Base-by-base conservation (phyloP, 1,139 yeast species). In the Pichia sp. region DNA sequence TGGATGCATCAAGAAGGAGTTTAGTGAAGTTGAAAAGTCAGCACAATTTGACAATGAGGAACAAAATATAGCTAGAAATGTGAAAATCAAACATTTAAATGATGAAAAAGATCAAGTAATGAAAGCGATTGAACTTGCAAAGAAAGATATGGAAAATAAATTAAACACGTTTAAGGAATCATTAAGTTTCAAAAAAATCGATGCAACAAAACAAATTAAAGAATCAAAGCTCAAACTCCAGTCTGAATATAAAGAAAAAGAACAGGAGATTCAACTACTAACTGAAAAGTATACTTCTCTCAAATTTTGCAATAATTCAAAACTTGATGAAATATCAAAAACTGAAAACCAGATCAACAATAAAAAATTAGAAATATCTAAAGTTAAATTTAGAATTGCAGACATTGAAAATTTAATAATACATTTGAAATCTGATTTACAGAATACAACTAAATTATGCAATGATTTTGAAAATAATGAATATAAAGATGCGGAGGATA, bases 381-480 rank as follows among this genome's bases (percentile, higher is more conserved):
- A 45, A n/a, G 12, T 38, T 0, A 38, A 40, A 2, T 50, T 18
- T 29, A 38, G 38, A 41, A 16, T 43, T 6, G 5, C 12, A 3
- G 53, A 50, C 42, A 18, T 50, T 22, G 22, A 43, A 25, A 26
- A 41, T 26, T 20, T 50, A 20, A 50, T 50, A 4, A 26, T 22
- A 9, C 40, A 43, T 22, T 18, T 50, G 4, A 20, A 45, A 20
- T n/a, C 24, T 4, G 51, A 50, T 35, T 30, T 48, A 4, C 24
- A 45, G 4, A 42, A 43, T 18, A 38, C 49, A 6, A 23, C 44
- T 3, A 43, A 25, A 4, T 15, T 50, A 18, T 48, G 45, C 22
- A 34, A 25, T 9, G 47, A 47, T 9, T 50, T 47, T 41, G 46
- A 47, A 30, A 30, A 37, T 37, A 42, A 42, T 13, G 53, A 48